Conservation (phyloP, 208 protist genomes). For the Acanthamoeba triangularis region DNA sequence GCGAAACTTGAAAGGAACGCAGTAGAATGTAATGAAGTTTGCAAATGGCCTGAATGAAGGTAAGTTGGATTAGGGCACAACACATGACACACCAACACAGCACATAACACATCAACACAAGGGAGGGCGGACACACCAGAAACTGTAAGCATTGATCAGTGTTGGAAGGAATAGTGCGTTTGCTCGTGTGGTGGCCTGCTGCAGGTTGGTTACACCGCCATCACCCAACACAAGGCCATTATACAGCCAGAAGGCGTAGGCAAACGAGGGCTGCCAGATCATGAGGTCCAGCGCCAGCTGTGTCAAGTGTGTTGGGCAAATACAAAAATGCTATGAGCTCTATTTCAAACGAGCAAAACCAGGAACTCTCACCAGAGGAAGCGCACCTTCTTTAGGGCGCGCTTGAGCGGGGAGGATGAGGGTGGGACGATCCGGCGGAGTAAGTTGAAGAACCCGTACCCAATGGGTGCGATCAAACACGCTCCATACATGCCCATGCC, state of each 20-base stretch:
- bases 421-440: neutral
- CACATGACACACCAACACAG: no score
- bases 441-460: neutral
- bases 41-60: neutral
- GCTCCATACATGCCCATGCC: neutral
- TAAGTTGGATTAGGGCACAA: neutral
- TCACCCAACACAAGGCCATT: neutral
- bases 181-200: neutral
- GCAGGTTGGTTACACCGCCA: neutral
- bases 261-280: neutral
- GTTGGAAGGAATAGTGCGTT: neutral
- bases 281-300: neutral
- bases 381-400: neutral
- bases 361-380: neutral
- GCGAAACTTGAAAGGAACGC: neutral
- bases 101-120: neutral
- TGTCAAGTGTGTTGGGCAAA: neutral
- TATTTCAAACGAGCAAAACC: neutral
- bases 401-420: neutral
- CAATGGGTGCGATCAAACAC: neutral
- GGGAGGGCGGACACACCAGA: neutral
- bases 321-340: no score
- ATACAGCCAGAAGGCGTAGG: neutral
- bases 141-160: neutral
- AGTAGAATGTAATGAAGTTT: neutral